Conservation (phyloP, 129 eudicot genomes). For the Ambrosia artemisiifolia region DNA sequence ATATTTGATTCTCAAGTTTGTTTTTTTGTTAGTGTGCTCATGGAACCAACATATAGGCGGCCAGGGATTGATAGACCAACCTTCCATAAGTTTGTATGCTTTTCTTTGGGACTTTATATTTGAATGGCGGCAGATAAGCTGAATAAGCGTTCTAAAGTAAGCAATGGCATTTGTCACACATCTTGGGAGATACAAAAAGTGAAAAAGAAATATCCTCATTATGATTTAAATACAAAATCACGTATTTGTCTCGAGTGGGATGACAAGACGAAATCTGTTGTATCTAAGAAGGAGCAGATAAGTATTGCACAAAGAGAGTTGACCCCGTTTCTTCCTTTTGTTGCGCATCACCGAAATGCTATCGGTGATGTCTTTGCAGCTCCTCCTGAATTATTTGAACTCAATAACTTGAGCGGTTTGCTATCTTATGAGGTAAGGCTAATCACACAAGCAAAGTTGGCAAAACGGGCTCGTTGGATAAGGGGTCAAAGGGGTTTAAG, state of each 20-base stretch:
- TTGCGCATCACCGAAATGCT: conserved; percentile 34
- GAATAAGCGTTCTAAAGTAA: conserved; percentile 43
- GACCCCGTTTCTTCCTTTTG: conserved; percentile 39
- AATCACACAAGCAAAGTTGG: not conserved
- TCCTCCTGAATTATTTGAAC: conserved; percentile 66
- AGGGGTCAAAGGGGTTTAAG: not conserved
- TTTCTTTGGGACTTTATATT: conserved; percentile 15
- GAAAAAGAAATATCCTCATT: conserved; percentile 45
- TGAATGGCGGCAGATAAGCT: conserved; percentile 87
- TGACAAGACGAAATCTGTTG: conserved; percentile 61
- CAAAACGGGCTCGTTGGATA: not conserved
- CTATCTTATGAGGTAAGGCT: conserved; percentile 73
- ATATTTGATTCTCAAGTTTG: conserved; percentile 1
- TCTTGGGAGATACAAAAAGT: conserved; percentile 41
- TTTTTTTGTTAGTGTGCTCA: conserved; percentile 31
- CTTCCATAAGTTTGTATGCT: conserved; percentile 18
- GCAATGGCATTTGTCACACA: conserved; percentile 38
- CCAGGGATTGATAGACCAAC: conserved; percentile 21
- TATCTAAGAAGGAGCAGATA: conserved; percentile 82
- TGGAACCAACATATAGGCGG: conserved; percentile 21
- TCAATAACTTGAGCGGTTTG: conserved; percentile 49
- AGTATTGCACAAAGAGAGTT: conserved; percentile 63
- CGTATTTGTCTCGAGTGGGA: conserved; percentile 84
- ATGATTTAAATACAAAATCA: conserved; percentile 46
- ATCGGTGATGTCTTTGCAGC: conserved; percentile 73